A percentile compares a stretch with the other conserved stretches of the same genome.
Evolutionary conservation across 164 flowering plant genomes (phyloP).

Genomic region (Umbellularia californica): DNA sequence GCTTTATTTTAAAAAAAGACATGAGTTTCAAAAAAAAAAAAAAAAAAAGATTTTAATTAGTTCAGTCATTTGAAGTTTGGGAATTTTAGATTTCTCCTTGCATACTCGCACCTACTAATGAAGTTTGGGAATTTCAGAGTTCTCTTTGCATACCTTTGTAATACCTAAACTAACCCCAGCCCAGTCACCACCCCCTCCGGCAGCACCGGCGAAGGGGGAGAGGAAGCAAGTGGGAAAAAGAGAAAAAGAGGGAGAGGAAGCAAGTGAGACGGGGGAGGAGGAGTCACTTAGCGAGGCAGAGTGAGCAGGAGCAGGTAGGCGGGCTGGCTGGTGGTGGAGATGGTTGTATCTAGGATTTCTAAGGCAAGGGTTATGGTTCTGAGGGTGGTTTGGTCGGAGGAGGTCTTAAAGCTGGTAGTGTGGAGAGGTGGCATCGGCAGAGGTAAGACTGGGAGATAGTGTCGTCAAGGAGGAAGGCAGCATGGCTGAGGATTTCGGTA

Average conservation of each 20-base stretch:
- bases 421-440: conserved; percentile 41
- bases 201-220: conserved; percentile 25
- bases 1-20: no score
- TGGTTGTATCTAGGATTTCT: no score
- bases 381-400: conserved; percentile 21
- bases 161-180: no score
- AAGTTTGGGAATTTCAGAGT: no score
- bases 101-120: no score
- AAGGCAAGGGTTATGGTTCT: conserved; percentile 3
- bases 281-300: conserved; percentile 44
- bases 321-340: conserved; percentile 10
- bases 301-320: conserved; percentile 34
- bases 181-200: no score
- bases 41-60: no score
- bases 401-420: conserved; percentile 20
- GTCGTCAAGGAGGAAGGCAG: conserved; percentile 36
- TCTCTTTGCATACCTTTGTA: no score
- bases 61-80: no score
- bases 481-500: conserved; percentile 40
- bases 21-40: no score
- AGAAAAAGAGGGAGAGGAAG: conserved; percentile 23
- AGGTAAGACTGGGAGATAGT: conserved; percentile 34
- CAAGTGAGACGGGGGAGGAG: conserved; percentile 23
- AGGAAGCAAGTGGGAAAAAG: conserved; percentile 25
- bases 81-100: no score